Evolutionary conservation across 148 eudicot species (phyloP).

Genomic region (Arctostaphylos glauca): DNA sequence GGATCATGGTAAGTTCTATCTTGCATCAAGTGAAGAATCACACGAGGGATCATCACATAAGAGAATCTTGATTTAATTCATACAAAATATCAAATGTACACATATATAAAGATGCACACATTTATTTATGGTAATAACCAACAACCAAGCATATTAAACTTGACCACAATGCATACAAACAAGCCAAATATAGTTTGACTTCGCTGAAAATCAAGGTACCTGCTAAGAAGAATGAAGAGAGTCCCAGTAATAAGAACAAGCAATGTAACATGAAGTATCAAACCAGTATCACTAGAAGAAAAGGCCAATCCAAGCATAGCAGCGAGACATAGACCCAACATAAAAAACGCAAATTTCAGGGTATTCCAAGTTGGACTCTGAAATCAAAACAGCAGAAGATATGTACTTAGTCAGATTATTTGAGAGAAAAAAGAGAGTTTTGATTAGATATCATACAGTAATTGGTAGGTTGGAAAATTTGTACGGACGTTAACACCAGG

Average conservation of each 20-base stretch:
- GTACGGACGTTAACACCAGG: conserved; percentile 84
- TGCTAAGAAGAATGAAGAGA: conserved; percentile 71
- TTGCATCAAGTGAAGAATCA: too few relatives aligned
- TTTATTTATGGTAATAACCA: not conserved
- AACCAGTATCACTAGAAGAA: conserved; percentile 57
- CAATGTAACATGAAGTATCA: conserved; percentile 72
- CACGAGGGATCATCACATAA: too few relatives aligned
- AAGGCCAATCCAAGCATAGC: conserved; percentile 80
- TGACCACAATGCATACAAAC: not conserved
- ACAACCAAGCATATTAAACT: not conserved
- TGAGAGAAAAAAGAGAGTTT: not conserved
- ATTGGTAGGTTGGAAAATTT: not conserved
- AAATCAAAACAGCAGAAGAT: conserved; percentile 26
- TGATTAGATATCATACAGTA: not conserved
- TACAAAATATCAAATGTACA: not conserved
- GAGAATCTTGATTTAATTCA: too few relatives aligned
- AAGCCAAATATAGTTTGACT: not conserved
- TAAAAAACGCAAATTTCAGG: conserved; percentile 63
- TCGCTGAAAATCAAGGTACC: conserved; percentile 32
- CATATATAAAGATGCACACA: not conserved
- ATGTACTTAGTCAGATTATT: not conserved
- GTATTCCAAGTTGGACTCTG: conserved; percentile 92
- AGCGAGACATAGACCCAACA: conserved; percentile 70
- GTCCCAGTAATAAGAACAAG: conserved; percentile 69
- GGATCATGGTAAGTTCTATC: too few relatives aligned